These are phyloP conservation scores for Neurospora tetrasperma DNA, from an alignment of 495 filamentous ascomycete genomes.

Conservation along the genomic window DNA sequence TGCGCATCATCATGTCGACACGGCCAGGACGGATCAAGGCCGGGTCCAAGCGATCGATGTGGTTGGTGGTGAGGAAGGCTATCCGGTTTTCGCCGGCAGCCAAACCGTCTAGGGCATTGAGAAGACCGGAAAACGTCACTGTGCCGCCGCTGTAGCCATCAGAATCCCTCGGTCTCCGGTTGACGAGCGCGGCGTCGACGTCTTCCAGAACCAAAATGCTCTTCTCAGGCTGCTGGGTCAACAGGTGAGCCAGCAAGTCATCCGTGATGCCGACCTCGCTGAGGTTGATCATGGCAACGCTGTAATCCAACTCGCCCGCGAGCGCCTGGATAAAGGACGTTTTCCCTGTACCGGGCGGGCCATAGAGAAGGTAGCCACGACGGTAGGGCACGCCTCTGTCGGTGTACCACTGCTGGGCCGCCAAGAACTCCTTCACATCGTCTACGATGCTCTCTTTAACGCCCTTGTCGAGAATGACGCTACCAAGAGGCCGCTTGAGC, in stretches of 20 bases:
- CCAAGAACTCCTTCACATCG: constrained; percentile 78
- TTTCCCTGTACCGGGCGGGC: constrained; percentile 90
- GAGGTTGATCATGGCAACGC: constrained; percentile 87
- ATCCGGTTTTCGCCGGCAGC: constrained; percentile 93
- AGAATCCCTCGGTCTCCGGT: constrained; percentile 62
- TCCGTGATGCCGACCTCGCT: constrained; percentile 90
- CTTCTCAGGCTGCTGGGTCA: constrained; percentile 77
- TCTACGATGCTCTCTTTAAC: constrained; percentile 76
- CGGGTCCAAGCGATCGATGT: constrained; percentile 77
- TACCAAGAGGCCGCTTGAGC: constrained; percentile 76
- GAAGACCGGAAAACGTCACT: constrained; percentile 87
- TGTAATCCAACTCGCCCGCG: constrained; percentile 85
- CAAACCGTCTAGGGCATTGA: constrained; percentile 91
- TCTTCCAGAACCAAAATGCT: constrained; percentile 88
- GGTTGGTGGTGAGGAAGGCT: constrained; percentile 91
- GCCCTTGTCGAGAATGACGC: constrained; percentile 78
- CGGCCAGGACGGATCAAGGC: constrained; percentile 84
- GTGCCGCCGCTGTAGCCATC: constrained; percentile 86
- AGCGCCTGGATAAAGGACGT: constrained; percentile 94
- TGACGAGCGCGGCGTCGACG: constrained; percentile 85
- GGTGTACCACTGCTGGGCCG: constrained; percentile 75
- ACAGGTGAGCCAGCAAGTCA: constrained; percentile 76
- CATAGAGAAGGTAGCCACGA: constrained; percentile 86
- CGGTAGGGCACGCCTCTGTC: constrained; percentile 93
- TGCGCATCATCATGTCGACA: constrained; percentile 84